phyloP scores from a whole-genome alignment of 148 eudicot species.

The Euryodendron excelsum region DNA sequence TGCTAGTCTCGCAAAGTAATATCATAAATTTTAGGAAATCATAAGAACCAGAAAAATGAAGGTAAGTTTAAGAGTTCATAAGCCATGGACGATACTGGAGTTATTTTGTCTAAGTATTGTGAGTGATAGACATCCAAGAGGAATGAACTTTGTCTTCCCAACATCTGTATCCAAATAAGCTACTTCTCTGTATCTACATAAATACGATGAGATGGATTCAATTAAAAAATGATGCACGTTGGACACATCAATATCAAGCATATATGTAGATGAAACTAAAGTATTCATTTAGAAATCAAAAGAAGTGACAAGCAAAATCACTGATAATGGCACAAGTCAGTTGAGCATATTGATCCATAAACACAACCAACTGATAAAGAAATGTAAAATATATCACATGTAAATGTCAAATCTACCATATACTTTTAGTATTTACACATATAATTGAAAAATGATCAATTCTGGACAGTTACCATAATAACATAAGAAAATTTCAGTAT shows the following conservation, averaged over 20 bases:
- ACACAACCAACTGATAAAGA: not conserved
- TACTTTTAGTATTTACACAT: too few species aligned
- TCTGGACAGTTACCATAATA: not conserved
- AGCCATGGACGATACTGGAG: slow-evolving; percentile 42
- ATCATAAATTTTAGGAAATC: not conserved
- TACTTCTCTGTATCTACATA: slow-evolving; percentile 59
- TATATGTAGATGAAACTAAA: not conserved
- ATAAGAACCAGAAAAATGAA: not conserved
- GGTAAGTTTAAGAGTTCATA: slow-evolving; percentile 25
- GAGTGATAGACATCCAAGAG: slow-evolving; percentile 84
- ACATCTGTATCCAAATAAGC: slow-evolving; percentile 96
- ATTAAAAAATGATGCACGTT: not conserved
- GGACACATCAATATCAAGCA: not conserved
- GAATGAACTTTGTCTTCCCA: slow-evolving; percentile 94
- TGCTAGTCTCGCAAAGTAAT: too few species aligned
- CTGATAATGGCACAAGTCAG: not conserved
- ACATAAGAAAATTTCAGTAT: not conserved
- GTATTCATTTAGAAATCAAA: not conserved
- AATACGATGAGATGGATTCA: not conserved
- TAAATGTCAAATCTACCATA: not conserved
- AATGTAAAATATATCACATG: not conserved
- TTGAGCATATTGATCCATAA: slow-evolving; percentile 3
- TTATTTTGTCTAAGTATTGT: slow-evolving; percentile 65
- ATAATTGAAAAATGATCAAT: not conserved
- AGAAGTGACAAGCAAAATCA: not conserved